phyloP scores from a whole-genome alignment of 2,329 filamentous ascomycete genomes.

The Stachybotrys chlorohalonatus region DNA sequence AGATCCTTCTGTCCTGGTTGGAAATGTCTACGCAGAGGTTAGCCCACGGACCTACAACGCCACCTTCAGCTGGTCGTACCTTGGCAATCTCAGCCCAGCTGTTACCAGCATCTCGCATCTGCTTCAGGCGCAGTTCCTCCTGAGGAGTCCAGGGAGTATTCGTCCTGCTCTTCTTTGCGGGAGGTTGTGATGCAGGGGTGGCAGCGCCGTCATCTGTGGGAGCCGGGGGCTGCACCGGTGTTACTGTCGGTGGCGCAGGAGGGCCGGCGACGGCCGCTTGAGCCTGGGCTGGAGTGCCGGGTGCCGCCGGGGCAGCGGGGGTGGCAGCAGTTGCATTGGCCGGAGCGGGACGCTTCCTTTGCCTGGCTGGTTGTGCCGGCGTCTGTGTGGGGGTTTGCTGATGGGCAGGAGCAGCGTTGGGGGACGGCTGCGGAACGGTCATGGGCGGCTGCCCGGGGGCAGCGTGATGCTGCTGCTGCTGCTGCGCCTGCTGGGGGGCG shows the following conservation, averaged over 20 bases:
- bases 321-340: conserved; percentile 25
- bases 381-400: conserved; percentile 29
- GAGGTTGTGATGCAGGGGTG: conserved; percentile 33
- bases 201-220: conserved; percentile 20
- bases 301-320: conserved; percentile 19
- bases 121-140: conserved; percentile 86
- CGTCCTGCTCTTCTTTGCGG: conserved; percentile 87
- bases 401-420: conserved; percentile 21
- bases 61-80: conserved; percentile 50
- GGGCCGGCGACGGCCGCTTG: conserved; percentile 20
- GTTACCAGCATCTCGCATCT: conserved; percentile 85
- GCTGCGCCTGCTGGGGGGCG: conserved; percentile 20
- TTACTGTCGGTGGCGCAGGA: conserved; percentile 17
- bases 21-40: conserved; percentile 60
- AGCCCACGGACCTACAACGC: conserved; percentile 1
- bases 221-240: conserved; percentile 17
- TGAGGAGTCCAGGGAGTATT: conserved; percentile 97
- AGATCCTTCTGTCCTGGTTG: conserved; percentile 86
- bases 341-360: conserved; percentile 33
- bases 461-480: conserved; percentile 21
- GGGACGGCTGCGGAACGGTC: conserved; percentile 32
- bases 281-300: conserved; percentile 21
- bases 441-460: conserved; percentile 31
- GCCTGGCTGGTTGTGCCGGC: conserved; percentile 26
- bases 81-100: conserved; percentile 99